Conservation (phyloP, 1,284 basidiomycete species). For the Vanrija pseudolonga region DNA sequence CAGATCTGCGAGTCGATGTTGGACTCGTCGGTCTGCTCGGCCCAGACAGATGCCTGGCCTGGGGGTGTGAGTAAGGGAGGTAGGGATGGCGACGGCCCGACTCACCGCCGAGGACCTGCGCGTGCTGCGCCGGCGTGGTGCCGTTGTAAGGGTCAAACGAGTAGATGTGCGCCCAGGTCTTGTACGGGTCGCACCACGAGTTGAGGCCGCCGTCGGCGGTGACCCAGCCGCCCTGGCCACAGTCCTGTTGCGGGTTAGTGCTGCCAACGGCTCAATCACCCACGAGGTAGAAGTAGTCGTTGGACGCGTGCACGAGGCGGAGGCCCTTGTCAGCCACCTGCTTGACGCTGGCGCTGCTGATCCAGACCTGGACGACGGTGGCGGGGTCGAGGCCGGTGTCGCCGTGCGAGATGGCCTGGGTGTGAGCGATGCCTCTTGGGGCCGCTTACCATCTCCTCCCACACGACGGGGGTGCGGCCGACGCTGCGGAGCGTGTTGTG, state of each 20-base stretch:
- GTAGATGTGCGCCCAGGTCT: slow-evolving; percentile 65
- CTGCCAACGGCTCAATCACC: slow-evolving; percentile 12
- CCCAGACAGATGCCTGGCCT: slow-evolving; percentile 66
- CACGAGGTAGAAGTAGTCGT: slow-evolving; percentile 71
- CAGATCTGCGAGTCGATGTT: slow-evolving; percentile 70
- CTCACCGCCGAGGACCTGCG: slow-evolving; percentile 58
- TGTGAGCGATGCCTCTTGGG: no score
- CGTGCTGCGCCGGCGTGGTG: slow-evolving; percentile 54
- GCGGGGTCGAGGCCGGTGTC: slow-evolving; percentile 60
- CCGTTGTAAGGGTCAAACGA: slow-evolving; percentile 65
- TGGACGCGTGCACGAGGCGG: slow-evolving; percentile 63
- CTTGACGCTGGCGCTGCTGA: slow-evolving; percentile 60
- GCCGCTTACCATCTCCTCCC: slow-evolving; percentile 57
- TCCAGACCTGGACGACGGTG: slow-evolving; percentile 71
- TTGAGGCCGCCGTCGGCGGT: slow-evolving; percentile 52
- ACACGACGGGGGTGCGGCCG: slow-evolving; percentile 63
- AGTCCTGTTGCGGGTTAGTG: slow-evolving; percentile 53
- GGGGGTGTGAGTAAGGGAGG: no score
- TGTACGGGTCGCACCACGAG: slow-evolving; percentile 70
- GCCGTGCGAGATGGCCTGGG: slow-evolving; percentile 36
- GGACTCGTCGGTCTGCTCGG: slow-evolving; percentile 66
- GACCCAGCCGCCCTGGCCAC: slow-evolving; percentile 74
- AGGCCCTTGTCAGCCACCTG: slow-evolving; percentile 60
- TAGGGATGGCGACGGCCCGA: no score
- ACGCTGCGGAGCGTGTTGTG: slow-evolving; percentile 52